Evolutionary conservation across 1,284 basidiomycete genomes (phyloP).

Genomic region (Coniophora puteana): DNA sequence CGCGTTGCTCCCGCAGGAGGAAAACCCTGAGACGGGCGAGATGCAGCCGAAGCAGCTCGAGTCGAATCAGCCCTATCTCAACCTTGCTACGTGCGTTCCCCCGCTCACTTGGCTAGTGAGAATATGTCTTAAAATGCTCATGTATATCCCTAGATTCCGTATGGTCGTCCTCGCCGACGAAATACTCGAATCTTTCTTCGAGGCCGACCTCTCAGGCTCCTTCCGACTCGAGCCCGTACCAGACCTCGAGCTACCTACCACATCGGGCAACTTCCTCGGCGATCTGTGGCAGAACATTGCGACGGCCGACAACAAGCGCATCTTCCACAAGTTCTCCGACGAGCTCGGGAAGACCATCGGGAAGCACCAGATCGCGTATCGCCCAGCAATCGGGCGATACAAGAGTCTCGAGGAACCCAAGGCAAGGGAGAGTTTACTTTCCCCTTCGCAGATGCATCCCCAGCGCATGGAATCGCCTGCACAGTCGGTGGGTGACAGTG

Average conservation of each 20-base stretch:
- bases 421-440: slow-evolving; percentile 82
- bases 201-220: slow-evolving; percentile 81
- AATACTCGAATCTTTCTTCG: slow-evolving; percentile 92
- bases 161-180: slow-evolving; percentile 97
- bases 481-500: slow-evolving; percentile 54
- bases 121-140: no score
- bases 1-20: slow-evolving; percentile 60
- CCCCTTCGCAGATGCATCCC: slow-evolving; percentile 61
- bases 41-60: slow-evolving; percentile 45
- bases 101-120: slow-evolving; percentile 9
- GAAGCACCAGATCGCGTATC: slow-evolving; percentile 76
- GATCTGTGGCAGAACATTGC: slow-evolving; percentile 87
- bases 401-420: slow-evolving; percentile 83
- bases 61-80: slow-evolving; percentile 85
- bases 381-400: slow-evolving; percentile 83
- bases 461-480: slow-evolving; percentile 53
- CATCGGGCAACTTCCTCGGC: slow-evolving; percentile 67
- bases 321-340: slow-evolving; percentile 86
- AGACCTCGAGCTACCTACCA: slow-evolving; percentile 58
- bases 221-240: slow-evolving; percentile 79
- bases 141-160: slow-evolving; percentile 66
- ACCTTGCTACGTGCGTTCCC: slow-evolving; percentile 67
- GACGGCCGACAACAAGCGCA: slow-evolving; percentile 83
- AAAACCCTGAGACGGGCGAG: slow-evolving; percentile 36
- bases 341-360: slow-evolving; percentile 92